Percentiles rank a stretch among this genome's conserved stretches.
phyloP scores from a whole-genome alignment of 192 early-diverging fungal genomes.

The Backusella morwellensis region DNA sequence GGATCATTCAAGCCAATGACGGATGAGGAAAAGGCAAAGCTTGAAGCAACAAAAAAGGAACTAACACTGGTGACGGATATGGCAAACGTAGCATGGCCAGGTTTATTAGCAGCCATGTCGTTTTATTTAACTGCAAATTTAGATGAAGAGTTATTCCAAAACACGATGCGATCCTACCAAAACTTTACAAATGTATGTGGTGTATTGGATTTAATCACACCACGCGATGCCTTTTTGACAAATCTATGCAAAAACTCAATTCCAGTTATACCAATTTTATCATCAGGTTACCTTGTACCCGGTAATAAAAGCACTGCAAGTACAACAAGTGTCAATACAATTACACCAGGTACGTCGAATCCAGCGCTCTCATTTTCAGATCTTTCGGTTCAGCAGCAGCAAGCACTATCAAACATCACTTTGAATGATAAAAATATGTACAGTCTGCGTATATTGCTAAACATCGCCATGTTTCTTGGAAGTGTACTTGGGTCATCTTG shows the following conservation, averaged over 20 bases:
- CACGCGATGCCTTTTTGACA: constrained; percentile 84
- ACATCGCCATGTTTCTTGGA: constrained; percentile 70
- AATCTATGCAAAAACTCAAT: constrained; percentile 84
- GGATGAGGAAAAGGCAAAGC: constrained; percentile 2
- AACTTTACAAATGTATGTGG: constrained; percentile 80
- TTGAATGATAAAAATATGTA: constrained; percentile 78
- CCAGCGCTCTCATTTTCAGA: constrained; percentile 25
- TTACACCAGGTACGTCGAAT: neutral
- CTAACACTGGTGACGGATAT: constrained; percentile 66
- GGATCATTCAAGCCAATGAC: constrained; percentile 13
- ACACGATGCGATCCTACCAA: constrained; percentile 65
- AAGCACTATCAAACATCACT: constrained; percentile 33
- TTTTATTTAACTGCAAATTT: constrained; percentile 73
- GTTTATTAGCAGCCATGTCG: constrained; percentile 71
- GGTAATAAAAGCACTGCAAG: neutral
- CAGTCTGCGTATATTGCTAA: constrained; percentile 70
- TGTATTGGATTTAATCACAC: constrained; percentile 70
- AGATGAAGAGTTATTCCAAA: constrained; percentile 83
- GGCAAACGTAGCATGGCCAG: constrained; percentile 80
- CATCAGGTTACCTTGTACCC: constrained; percentile 8
- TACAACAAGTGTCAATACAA: constrained; percentile 2
- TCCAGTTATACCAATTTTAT: constrained; percentile 55
- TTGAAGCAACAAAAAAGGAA: constrained; percentile 13
- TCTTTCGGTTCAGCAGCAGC: constrained; percentile 33
- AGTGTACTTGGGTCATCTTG: constrained; percentile 77